Evolutionary conservation across 352 stramenopile species (phyloP), one percentile per base, ranked within the genome.

Genomic region (Pythium coloratum): DNA sequence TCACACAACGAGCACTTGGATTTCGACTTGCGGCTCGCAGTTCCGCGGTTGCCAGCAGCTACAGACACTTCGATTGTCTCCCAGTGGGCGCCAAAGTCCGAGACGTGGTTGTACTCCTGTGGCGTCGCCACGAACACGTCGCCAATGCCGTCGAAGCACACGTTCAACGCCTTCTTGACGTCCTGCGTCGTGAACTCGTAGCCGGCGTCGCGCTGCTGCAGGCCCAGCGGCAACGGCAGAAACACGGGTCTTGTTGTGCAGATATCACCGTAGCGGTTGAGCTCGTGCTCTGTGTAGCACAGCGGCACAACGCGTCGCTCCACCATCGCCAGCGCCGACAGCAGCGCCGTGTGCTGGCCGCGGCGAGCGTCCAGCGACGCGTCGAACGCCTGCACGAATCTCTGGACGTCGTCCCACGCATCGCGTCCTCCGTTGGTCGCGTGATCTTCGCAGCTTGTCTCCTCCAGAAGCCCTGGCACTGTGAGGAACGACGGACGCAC

Each of bases 51-150:
- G 55, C 24, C 36, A 20, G 24, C 56, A 20, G 26, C 1, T 6
- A 6, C 74, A 8, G 30, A 53, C 33, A 73, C 65, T 2, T 33
- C 20, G 49, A 78, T 81, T n/a, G 61, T 75, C 56, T 86, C 78
- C 78, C 78, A 86, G 63, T 86, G 78, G 47, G 80, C 76, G 6
- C 78, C 78, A 28, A 84, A 55, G 53, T 86, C 76, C 13, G 78
- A 86, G 8, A 86, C 78, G 47, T 81, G 72, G 40, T 73, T 55
- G 46, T 81, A 86, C 32, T 75, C 70, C 2, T 55, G 63, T 20
- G 59, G 49, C 0, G 69, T 34, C 7, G 62, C 69, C 2, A 67
- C 66, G 49, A 84, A 84, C 28, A 82, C 63, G 56, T 82, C 73
- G 40, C 77, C 76, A 9, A 86, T 58, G 10, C 70, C 59, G 50